phyloP scores from a whole-genome alignment of 75 land plant species.

The Cupressus sempervirens region DNA sequence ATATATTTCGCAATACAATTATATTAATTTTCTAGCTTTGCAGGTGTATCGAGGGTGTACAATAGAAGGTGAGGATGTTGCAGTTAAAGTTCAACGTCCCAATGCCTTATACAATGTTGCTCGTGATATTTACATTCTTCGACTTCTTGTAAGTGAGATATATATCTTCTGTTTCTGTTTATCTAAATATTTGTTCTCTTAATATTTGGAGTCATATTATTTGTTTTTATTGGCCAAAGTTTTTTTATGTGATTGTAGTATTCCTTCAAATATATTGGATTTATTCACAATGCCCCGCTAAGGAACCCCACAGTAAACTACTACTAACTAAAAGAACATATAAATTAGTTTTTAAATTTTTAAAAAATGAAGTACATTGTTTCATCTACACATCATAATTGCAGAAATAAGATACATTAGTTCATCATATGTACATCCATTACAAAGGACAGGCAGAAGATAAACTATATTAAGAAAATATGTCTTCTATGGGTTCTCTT shows the following conservation, averaged over 20 bases:
- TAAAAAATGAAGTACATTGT: too few relatives aligned
- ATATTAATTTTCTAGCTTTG: neutral
- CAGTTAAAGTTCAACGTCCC: slow-evolving; percentile 98
- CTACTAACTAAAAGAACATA: too few relatives aligned
- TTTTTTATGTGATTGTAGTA: neutral
- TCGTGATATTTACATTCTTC: slow-evolving; percentile 89
- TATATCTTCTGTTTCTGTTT: slow-evolving; percentile 7
- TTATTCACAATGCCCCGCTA: too few relatives aligned
- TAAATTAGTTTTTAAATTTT: too few relatives aligned
- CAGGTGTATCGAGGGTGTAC: slow-evolving; percentile 89
- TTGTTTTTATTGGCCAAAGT: neutral
- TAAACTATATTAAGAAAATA: too few relatives aligned
- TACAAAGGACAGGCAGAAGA: too few relatives aligned
- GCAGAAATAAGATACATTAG: too few relatives aligned
- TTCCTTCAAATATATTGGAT: neutral
- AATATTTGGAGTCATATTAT: neutral
- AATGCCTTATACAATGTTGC: slow-evolving; percentile 67
- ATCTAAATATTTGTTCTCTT: slow-evolving; percentile 1
- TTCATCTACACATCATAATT: too few relatives aligned
- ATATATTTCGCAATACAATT: neutral
- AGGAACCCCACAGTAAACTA: too few relatives aligned
- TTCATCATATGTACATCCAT: too few relatives aligned
- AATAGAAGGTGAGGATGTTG: slow-evolving; percentile 73
- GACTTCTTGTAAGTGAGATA: slow-evolving; percentile 65
- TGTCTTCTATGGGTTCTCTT: too few relatives aligned